Evolutionary conservation across 805 yeast genomes (phyloP).

Genomic region (Wickerhamomyces tratensis): DNA sequence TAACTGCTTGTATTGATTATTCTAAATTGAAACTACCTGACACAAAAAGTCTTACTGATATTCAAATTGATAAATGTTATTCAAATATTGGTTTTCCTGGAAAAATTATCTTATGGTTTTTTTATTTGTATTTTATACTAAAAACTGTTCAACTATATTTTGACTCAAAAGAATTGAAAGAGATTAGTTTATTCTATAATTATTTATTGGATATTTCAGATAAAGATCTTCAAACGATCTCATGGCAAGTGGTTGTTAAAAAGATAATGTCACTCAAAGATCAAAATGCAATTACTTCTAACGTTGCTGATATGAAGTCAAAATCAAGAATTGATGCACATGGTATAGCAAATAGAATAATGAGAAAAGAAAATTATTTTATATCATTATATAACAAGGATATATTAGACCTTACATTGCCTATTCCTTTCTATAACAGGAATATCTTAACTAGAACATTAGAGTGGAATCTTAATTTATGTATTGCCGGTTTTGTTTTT

Average conservation of each 20-base stretch:
- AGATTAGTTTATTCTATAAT: slow-evolving; percentile 67
- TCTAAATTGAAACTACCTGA: slow-evolving; percentile 27
- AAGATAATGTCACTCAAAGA: slow-evolving; percentile 67
- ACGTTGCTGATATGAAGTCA: slow-evolving; percentile 49
- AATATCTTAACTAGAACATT: slow-evolving; percentile 67
- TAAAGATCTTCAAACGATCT: slow-evolving; percentile 81
- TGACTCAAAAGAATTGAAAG: slow-evolving; percentile 59
- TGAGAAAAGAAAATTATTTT: slow-evolving; percentile 91
- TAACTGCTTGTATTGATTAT: slow-evolving; percentile 76
- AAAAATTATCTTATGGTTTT: slow-evolving; percentile 54
- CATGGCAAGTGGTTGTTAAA: slow-evolving; percentile 83
- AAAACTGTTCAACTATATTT: slow-evolving; percentile 46
- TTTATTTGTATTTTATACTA: slow-evolving; percentile 41
- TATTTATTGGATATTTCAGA: slow-evolving; percentile 64
- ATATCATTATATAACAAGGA: slow-evolving; percentile 82
- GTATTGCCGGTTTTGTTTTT: slow-evolving; percentile 80
- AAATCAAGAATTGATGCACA: slow-evolving; percentile 81
- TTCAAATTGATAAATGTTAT: slow-evolving; percentile 28
- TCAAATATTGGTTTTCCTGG: slow-evolving; percentile 37
- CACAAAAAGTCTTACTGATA: slow-evolving; percentile 18
- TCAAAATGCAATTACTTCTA: slow-evolving; percentile 55
- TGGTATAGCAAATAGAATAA: slow-evolving; percentile 88
- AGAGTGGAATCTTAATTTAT: slow-evolving; percentile 90
- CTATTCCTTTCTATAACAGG: slow-evolving; percentile 34
- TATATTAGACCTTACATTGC: slow-evolving; percentile 56